These are phyloP conservation scores for Phytopythium vexans DNA, from an alignment of 352 stramenopile genomes.

Conservation along the genomic window DNA sequence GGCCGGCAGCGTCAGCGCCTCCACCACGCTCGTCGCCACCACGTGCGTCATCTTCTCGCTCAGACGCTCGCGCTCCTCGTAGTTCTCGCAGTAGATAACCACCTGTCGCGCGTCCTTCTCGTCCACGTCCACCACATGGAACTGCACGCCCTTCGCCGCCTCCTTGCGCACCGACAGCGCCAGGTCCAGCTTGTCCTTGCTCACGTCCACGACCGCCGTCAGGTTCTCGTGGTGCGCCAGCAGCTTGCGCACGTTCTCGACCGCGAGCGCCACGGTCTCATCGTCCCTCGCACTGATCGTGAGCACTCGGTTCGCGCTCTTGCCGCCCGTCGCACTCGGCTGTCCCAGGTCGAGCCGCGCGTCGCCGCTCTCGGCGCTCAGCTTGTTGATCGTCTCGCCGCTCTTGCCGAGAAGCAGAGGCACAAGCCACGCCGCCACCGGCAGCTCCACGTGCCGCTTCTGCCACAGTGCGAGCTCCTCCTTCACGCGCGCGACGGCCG, in stretches of 20 bases:
- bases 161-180: constrained; percentile 49
- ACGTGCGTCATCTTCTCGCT: constrained; percentile 66
- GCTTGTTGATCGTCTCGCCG: constrained; percentile 77
- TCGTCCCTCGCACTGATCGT: constrained; percentile 67
- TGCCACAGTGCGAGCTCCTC: constrained; percentile 56
- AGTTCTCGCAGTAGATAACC: constrained; percentile 47
- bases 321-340: constrained; percentile 8
- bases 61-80: constrained; percentile 52
- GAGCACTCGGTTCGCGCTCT: constrained; percentile 24
- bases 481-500: constrained; percentile 40
- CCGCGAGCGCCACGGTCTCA: constrained; percentile 51
- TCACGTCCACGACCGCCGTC: constrained; percentile 42
- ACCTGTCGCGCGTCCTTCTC: constrained; percentile 43
- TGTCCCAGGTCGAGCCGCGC: constrained; percentile 54
- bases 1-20: constrained; percentile 43
- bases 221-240: constrained; percentile 49
- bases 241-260: constrained; percentile 53
- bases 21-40: constrained; percentile 41
- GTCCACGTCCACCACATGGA: constrained; percentile 45
- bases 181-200: constrained; percentile 45
- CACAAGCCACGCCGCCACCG: constrained; percentile 58
- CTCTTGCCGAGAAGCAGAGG: constrained; percentile 70
- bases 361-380: constrained; percentile 49
- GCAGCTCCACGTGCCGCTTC: constrained; percentile 67
- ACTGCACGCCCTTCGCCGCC: constrained; percentile 34